Percentiles rank a stretch among this genome's conserved stretches.
phyloP scores from a whole-genome alignment of 148 eudicot genomes.

The Spergularia marina region DNA sequence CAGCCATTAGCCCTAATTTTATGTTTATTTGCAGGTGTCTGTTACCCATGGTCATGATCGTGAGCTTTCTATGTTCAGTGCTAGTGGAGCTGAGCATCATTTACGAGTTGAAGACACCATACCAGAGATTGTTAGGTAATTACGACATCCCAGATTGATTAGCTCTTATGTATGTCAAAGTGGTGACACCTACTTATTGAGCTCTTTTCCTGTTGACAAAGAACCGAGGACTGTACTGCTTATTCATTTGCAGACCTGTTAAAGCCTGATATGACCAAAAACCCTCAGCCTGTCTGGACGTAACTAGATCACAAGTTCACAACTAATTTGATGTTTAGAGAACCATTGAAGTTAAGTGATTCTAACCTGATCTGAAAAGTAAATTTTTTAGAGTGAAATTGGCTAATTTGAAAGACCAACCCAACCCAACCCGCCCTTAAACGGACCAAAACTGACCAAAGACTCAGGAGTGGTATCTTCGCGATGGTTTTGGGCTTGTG shows the following conservation, averaged over 20 bases:
- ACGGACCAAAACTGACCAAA: too few relatives aligned
- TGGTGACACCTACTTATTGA: background rate
- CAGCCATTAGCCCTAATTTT: background rate
- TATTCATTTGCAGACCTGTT: background rate
- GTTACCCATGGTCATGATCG: conserved; percentile 46
- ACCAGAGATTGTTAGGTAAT: conserved; percentile 52
- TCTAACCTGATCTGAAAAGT: too few relatives aligned
- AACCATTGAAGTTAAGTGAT: too few relatives aligned
- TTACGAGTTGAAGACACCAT: conserved; percentile 49
- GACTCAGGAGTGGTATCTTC: too few relatives aligned
- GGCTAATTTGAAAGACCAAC: too few relatives aligned
- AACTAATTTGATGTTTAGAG: background rate
- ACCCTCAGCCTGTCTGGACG: background rate
- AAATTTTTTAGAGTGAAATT: too few relatives aligned
- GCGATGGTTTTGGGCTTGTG: too few relatives aligned
- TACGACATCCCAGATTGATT: background rate
- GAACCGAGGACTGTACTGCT: background rate
- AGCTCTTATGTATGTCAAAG: background rate
- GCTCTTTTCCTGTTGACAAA: background rate
- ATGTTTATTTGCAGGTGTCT: conserved; percentile 44
- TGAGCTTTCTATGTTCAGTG: conserved; percentile 54
- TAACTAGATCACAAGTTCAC: too few relatives aligned
- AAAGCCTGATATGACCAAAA: background rate
- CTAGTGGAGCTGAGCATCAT: conserved; percentile 45
- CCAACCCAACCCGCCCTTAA: too few relatives aligned